Percentiles rank a stretch among this genome's conserved stretches.
Evolutionary conservation across 805 yeast species (phyloP).

Genomic region (Wickerhamiella brachini): DNA sequence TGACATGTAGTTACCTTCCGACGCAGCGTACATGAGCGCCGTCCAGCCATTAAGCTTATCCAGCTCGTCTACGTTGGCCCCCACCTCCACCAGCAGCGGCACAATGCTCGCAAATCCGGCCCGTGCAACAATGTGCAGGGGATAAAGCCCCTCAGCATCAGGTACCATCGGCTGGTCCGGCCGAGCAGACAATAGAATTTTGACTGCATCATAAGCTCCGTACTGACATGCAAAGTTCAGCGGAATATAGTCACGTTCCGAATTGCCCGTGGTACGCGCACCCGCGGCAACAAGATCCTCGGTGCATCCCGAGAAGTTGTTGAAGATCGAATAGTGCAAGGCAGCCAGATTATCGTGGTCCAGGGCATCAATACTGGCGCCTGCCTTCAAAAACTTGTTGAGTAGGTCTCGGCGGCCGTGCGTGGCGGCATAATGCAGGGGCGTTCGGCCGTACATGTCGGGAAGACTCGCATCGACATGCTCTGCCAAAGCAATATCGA

Average conservation of each 20-base stretch:
- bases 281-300: conserved; percentile 37
- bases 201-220: conserved; percentile 61
- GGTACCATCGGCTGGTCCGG: conserved; percentile 32
- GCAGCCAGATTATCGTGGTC: conserved; percentile 52
- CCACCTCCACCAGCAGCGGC: conserved; percentile 42
- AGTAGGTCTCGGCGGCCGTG: conserved; percentile 36
- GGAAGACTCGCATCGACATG: conserved; percentile 19
- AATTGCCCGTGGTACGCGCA: conserved; percentile 26
- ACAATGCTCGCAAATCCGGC: conserved; percentile 64
- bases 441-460: conserved; percentile 49
- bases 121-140: conserved; percentile 78
- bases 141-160: conserved; percentile 76
- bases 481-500: conserved; percentile 21
- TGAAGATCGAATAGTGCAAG: conserved; percentile 60
- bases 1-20: conserved; percentile 63
- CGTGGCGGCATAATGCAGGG: conserved; percentile 72
- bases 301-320: conserved; percentile 44
- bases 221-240: conserved; percentile 78
- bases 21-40: conserved; percentile 80
- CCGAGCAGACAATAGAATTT: conserved; percentile 38
- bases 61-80: conserved; percentile 52
- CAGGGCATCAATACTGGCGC: conserved; percentile 24
- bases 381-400: conserved; percentile 29
- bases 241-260: conserved; percentile 36
- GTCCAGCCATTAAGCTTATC: conserved; percentile 91